Percentiles rank a stretch among this genome's conserved stretches.
Evolutionary conservation across 2,329 filamentous ascomycete species (phyloP).

Genomic region (Xylaria sp.): DNA sequence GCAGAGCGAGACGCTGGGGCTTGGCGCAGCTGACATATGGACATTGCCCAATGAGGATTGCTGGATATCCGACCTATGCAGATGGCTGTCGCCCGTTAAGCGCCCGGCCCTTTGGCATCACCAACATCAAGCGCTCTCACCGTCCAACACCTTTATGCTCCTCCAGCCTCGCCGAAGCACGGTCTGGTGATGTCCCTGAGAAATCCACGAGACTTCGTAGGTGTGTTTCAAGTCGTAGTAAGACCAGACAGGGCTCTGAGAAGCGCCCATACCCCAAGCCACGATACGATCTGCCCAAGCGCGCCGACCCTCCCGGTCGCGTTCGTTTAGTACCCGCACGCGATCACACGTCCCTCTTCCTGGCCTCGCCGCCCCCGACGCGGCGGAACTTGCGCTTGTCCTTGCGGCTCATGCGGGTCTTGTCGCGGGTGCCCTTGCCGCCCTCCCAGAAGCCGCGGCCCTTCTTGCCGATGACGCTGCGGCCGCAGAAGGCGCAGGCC

Average conservation of each 20-base stretch:
- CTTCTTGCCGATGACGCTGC: conserved; percentile 67
- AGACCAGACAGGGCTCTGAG: not conserved
- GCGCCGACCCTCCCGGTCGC: not conserved
- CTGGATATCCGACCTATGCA: not conserved
- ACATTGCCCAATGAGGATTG: not conserved
- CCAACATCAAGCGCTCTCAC: conserved; percentile 4
- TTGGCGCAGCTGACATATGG: not conserved
- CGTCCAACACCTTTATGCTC: not conserved
- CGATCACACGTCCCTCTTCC: conserved; percentile 38
- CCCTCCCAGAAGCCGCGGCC: conserved; percentile 83
- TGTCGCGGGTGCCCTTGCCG: conserved; percentile 78
- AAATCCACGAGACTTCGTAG: not conserved
- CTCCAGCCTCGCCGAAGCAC: not conserved
- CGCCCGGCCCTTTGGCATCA: conserved; percentile 7
- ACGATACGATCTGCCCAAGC: not conserved
- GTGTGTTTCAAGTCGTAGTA: not conserved
- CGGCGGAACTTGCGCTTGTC: conserved; percentile 75
- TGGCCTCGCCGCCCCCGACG: conserved; percentile 47
- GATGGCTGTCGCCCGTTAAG: conserved; percentile 2
- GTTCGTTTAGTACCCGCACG: not conserved
- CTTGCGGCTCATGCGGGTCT: conserved; percentile 71
- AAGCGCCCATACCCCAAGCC: not conserved
- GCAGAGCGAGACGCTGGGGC: conserved; percentile 1
- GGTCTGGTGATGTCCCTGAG: not conserved
- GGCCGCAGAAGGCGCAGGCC: conserved; percentile 73